A percentile compares a stretch with the other conserved stretches of the same genome.
These are phyloP conservation scores for Saccharomycopsis amapae DNA, from an alignment of 805 yeast genomes.

Conservation along the genomic window DNA sequence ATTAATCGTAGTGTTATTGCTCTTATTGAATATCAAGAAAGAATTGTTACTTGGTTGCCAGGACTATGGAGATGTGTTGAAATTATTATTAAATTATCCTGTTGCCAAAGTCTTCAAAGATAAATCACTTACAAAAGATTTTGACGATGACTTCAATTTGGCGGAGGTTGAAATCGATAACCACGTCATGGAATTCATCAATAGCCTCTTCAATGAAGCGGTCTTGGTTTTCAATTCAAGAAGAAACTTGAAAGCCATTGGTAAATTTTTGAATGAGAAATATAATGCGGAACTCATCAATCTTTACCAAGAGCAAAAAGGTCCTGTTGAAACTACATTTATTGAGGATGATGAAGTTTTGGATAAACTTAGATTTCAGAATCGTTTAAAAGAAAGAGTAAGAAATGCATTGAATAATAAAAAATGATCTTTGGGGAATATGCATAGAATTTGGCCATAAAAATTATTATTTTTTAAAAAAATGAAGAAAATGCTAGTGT, in stretches of 20 bases:
- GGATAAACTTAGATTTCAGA: constrained; percentile 40
- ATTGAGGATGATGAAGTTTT: constrained; percentile 23
- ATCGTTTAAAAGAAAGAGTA: constrained; percentile 40
- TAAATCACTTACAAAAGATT: constrained; percentile 30
- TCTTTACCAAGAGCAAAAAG: constrained; percentile 24
- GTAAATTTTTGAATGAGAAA: constrained; percentile 34
- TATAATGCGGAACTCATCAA: constrained; percentile 33
- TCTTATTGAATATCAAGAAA: constrained; percentile 38
- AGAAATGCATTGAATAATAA: constrained; percentile 7
- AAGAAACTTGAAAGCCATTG: constrained; percentile 31
- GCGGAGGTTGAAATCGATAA: not conserved
- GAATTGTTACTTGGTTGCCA: constrained; percentile 35
- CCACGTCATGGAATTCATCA: not conserved
- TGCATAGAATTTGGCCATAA: too few relatives aligned
- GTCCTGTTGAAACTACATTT: not conserved
- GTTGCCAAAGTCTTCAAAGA: constrained; percentile 26
- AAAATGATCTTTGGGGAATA: not conserved
- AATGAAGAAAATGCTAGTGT: too few relatives aligned
- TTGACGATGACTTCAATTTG: constrained; percentile 27
- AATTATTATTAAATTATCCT: constrained; percentile 42
- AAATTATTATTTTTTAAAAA: too few relatives aligned
- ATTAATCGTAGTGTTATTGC: constrained; percentile 34
- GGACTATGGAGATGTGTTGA: constrained; percentile 43
- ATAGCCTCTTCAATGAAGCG: constrained; percentile 16
- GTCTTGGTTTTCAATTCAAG: constrained; percentile 23